phyloP scores from a whole-genome alignment of 805 yeast species.

The Metschnikowia reukaufii region DNA sequence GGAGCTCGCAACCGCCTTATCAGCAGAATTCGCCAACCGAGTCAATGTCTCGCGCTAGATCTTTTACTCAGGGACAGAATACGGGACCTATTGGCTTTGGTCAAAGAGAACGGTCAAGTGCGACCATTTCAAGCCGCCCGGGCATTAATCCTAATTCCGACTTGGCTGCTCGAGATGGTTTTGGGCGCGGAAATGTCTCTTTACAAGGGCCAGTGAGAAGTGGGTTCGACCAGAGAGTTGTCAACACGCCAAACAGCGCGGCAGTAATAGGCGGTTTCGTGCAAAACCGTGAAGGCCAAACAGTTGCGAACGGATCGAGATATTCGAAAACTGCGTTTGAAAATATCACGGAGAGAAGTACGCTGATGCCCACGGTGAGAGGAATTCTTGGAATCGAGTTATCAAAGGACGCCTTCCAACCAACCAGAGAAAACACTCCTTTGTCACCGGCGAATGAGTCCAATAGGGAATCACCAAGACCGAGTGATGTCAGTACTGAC shows the following conservation, averaged over 20 bases:
- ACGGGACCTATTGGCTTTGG: background rate
- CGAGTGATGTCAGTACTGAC: background rate
- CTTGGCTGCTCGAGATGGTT: background rate
- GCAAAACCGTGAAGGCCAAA: background rate
- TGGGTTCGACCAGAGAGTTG: background rate
- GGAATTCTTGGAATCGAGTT: slow-evolving; percentile 26
- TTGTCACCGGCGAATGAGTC: background rate
- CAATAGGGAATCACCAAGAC: background rate
- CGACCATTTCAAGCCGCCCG: background rate
- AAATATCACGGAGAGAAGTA: background rate
- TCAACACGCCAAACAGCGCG: background rate
- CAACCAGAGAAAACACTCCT: slow-evolving; percentile 1
- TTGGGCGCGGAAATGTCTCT: background rate
- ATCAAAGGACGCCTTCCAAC: slow-evolving; percentile 6
- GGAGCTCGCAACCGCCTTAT: background rate
- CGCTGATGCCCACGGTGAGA: slow-evolving; percentile 13
- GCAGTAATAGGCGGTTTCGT: background rate
- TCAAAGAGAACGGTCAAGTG: too few species aligned
- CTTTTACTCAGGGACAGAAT: background rate
- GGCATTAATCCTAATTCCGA: background rate
- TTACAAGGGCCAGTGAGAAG: background rate
- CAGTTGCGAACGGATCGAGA: background rate
- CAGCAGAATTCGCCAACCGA: background rate
- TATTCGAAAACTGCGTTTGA: slow-evolving; percentile 22
- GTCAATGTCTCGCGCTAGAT: background rate